phyloP scores from a whole-genome alignment of 1,139 yeast species.

The Entelexis sorbosivorans region DNA sequence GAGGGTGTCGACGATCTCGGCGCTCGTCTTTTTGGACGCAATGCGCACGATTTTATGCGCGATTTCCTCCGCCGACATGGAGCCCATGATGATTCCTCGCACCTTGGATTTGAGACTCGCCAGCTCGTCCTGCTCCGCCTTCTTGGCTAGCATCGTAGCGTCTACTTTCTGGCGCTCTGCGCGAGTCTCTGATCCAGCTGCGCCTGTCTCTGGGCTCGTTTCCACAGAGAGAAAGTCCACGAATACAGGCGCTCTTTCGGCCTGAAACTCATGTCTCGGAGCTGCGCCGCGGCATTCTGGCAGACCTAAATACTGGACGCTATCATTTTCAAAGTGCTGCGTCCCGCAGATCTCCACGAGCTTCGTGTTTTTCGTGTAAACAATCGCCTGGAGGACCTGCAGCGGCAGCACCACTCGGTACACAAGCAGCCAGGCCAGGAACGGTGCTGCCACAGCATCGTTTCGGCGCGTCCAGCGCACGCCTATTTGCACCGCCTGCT shows the following conservation, averaged over 20 bases:
- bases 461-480: background rate
- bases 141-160: background rate
- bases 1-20: slow-evolving; percentile 58
- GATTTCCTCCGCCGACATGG: slow-evolving; percentile 87
- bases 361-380: background rate
- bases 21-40: slow-evolving; percentile 26
- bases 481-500: background rate
- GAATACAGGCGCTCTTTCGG: background rate
- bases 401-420: slow-evolving; percentile 10
- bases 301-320: slow-evolving; percentile 27
- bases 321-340: slow-evolving; percentile 6
- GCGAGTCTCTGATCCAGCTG: background rate
- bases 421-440: slow-evolving; percentile 15
- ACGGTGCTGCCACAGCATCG: background rate
- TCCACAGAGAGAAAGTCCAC: background rate
- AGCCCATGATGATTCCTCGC: slow-evolving; percentile 60
- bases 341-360: slow-evolving; percentile 14
- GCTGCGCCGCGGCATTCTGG: background rate
- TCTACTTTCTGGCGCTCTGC: background rate
- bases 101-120: slow-evolving; percentile 38
- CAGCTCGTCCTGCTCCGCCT: background rate
- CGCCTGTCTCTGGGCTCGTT: too few species aligned
- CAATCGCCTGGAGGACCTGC: slow-evolving; percentile 9
- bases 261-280: background rate
- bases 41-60: slow-evolving; percentile 64